Evolutionary conservation across 2,329 filamentous ascomycete genomes (phyloP).

Genomic region (Hymenoscyphus salicellus): DNA sequence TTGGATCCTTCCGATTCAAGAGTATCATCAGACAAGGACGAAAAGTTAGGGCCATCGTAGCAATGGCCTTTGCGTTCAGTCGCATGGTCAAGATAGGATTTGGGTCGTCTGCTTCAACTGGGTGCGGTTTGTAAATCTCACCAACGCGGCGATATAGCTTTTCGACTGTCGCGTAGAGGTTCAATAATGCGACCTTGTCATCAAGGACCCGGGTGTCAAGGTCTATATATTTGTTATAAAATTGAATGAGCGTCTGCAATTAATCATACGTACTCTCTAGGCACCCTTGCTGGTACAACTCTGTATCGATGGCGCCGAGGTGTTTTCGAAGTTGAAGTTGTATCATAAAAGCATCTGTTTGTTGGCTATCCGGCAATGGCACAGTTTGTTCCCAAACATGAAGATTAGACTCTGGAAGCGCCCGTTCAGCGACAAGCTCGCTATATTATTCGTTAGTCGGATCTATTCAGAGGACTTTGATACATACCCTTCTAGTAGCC

Average conservation of each 20-base stretch:
- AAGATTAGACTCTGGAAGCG: not conserved
- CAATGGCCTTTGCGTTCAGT: not conserved
- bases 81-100: not conserved
- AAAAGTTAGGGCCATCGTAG: not conserved
- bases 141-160: not conserved
- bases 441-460: not conserved
- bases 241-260: not conserved
- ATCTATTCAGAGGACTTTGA: not conserved
- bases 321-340: slow-evolving; percentile 1
- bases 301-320: not conserved
- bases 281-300: not conserved
- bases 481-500: not conserved
- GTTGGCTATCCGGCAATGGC: not conserved
- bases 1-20: not conserved
- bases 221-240: not conserved
- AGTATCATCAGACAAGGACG: not conserved
- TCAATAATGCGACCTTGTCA: not conserved
- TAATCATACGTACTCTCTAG: not conserved
- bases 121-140: not conserved
- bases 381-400: not conserved
- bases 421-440: not conserved
- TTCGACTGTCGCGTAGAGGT: not conserved
- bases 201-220: not conserved
- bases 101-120: not conserved
- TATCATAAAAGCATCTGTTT: not conserved